These are phyloP conservation scores for Fomes fomentarius DNA, from an alignment of 1,284 basidiomycete genomes.

Conservation along the genomic window DNA sequence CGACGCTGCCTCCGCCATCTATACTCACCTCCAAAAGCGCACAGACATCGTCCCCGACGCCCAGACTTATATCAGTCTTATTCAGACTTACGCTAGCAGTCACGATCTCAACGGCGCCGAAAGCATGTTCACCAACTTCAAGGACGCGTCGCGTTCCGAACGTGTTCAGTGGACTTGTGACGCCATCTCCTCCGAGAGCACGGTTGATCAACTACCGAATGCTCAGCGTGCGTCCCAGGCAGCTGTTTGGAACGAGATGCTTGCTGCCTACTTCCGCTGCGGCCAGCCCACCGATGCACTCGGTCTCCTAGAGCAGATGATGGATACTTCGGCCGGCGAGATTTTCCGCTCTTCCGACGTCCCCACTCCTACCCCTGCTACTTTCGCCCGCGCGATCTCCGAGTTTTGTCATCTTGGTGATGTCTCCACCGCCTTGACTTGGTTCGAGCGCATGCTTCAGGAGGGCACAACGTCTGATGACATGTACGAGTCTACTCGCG, in stretches of 20 bases:
- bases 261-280: constrained; percentile 73
- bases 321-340: constrained; percentile 49
- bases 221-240: constrained; percentile 39
- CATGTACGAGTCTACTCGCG: constrained; percentile 43
- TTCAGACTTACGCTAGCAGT: constrained; percentile 61
- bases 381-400: constrained; percentile 67
- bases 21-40: constrained; percentile 64
- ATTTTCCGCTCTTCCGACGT: constrained; percentile 44
- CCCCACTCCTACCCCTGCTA: constrained; percentile 62
- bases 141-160: constrained; percentile 42
- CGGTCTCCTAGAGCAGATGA: constrained; percentile 74
- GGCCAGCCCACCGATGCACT: constrained; percentile 69
- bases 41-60: constrained; percentile 43
- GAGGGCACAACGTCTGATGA: constrained; percentile 39
- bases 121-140: constrained; percentile 71
- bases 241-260: constrained; percentile 74
- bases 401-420: constrained; percentile 72
- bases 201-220: neutral
- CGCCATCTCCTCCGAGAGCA: neutral
- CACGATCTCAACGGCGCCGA: constrained; percentile 63
- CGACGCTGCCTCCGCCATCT: constrained; percentile 70
- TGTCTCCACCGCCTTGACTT: constrained; percentile 62
- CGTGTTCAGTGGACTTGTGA: constrained; percentile 35
- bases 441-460: constrained; percentile 69
- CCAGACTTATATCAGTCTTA: constrained; percentile 58